Evolutionary conservation across 2,329 filamentous ascomycete species (phyloP), one percentile per base, ranked within the genome.

Genomic region (Calonectria leucothoes): DNA sequence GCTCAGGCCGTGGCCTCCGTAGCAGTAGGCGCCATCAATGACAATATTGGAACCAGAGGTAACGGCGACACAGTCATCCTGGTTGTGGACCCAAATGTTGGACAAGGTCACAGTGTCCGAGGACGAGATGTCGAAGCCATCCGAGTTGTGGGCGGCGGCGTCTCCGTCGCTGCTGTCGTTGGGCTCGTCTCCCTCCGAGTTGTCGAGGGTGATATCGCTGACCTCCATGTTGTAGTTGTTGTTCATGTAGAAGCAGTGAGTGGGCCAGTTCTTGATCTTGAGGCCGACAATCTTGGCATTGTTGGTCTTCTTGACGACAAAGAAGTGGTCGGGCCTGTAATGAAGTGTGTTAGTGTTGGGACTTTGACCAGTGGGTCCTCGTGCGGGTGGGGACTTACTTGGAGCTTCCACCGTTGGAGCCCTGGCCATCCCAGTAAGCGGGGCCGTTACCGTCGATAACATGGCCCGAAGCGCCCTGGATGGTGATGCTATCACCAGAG

Each of bases 361-460:
- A 20, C 23, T 37, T 7, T 39, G 2, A 20, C 15, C 4, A 8
- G 35, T 6, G 8, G 7, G 14, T 12, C 14, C 4, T 39, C 20
- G 27, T 39, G 27, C 6, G n/a, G 17, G 8, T 23, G 10, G n/a
- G 14, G n/a, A 51, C 42, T 69, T 63, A 91, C 86, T 92, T 92
- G 55, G 84, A 89, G 82, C 86, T 86, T 78, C 90, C 90, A 25
- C 90, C 89, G 78, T 90, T 91, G 77, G 81, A 81, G 48, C 91
- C 91, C 81, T 90, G 74, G 69, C 88, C 86, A 79, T 93, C 91
- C 91, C 91, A 93, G 87, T 88, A 92, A 33, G 82, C 79, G 2
- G 85, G 78, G 29, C 91, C 90, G 55, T 89, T 87, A 67, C 90
- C 89, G 75, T 93, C 84, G 68, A 93, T 86, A 29, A 71, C 86